These are phyloP conservation scores for Trichosporon faecale DNA, from an alignment of 1,284 basidiomycete species.

Conservation along the genomic window DNA sequence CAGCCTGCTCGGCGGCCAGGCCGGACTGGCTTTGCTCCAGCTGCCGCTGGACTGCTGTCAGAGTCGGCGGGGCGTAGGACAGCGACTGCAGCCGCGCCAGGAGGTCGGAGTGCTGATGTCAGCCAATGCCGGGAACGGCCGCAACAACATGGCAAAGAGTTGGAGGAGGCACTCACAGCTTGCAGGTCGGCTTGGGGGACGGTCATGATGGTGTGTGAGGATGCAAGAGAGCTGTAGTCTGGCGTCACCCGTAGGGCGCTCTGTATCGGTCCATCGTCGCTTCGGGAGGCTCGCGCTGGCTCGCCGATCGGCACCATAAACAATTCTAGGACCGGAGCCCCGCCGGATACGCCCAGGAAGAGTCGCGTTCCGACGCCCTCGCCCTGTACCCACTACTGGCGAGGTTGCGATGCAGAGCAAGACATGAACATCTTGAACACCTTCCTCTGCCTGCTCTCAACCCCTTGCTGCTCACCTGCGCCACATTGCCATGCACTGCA, in stretches of 20 bases:
- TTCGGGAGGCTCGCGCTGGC: not conserved
- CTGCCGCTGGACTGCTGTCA: slow-evolving; percentile 23
- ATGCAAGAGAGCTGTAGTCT: not conserved
- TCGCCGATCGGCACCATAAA: not conserved
- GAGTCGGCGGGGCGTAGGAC: slow-evolving; percentile 29
- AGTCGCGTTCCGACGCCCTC: not conserved
- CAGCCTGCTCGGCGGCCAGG: slow-evolving; percentile 17
- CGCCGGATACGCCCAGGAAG: not conserved
- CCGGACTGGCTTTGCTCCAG: slow-evolving; percentile 15
- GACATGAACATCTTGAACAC: too few species aligned
- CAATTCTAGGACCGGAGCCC: not conserved
- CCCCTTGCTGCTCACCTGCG: too few species aligned
- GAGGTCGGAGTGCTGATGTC: slow-evolving; percentile 28
- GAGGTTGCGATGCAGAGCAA: too few species aligned
- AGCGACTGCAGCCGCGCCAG: slow-evolving; percentile 24
- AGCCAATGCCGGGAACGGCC: not conserved
- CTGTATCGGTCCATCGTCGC: not conserved
- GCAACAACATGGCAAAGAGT: not conserved
- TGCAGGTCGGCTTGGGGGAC: not conserved
- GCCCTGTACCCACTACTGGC: not conserved
- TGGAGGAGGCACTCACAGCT: slow-evolving; percentile 5
- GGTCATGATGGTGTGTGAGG: not conserved
- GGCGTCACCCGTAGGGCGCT: not conserved
- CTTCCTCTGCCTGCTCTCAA: too few species aligned
- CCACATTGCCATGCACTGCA: too few species aligned